A percentile compares a stretch with the other conserved stretches of the same genome.
Evolutionary conservation across 2,329 filamentous ascomycete genomes (phyloP).

Genomic region (Scytalidium sp.): DNA sequence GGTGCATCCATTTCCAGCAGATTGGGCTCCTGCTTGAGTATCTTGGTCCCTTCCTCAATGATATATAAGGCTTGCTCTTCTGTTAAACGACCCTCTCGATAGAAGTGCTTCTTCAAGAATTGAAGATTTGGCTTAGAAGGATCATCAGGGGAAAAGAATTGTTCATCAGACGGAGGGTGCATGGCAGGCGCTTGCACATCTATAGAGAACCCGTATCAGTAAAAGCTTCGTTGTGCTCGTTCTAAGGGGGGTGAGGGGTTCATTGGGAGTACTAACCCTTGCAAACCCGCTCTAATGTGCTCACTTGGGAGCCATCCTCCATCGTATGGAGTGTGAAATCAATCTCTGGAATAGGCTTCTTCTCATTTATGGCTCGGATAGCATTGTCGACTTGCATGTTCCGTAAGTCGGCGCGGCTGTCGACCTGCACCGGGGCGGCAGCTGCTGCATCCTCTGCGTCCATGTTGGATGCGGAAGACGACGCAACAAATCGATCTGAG

Average conservation of each 20-base stretch:
- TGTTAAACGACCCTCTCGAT: conserved; percentile 92
- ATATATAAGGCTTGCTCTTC: conserved; percentile 98
- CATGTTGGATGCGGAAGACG: conserved; percentile 15
- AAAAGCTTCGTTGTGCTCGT: conserved; percentile 2
- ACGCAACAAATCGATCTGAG: neutral
- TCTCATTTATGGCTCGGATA: conserved; percentile 86
- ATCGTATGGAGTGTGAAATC: conserved; percentile 98
- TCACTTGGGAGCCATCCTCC: conserved; percentile 96
- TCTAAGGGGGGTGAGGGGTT: conserved; percentile 9
- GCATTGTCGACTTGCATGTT: conserved; percentile 74
- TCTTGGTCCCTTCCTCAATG: conserved; percentile 79
- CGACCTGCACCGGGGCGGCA: conserved; percentile 14
- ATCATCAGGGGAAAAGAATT: conserved; percentile 88
- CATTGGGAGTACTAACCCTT: conserved; percentile 67
- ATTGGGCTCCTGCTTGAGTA: conserved; percentile 89
- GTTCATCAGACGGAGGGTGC: conserved; percentile 85
- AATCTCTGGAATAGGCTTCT: conserved; percentile 95
- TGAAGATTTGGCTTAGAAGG: conserved; percentile 85
- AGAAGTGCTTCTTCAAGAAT: conserved; percentile 98
- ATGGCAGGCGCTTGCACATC: conserved; percentile 98
- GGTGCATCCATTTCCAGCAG: conserved; percentile 98
- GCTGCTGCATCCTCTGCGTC: conserved; percentile 22
- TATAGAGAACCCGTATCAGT: conserved; percentile 39
- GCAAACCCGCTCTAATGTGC: conserved; percentile 91
- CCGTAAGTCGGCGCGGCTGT: conserved; percentile 16